These are phyloP conservation scores for Barbatosphaeria neglecta DNA, from an alignment of 495 filamentous ascomycete genomes.

Conservation along the genomic window DNA sequence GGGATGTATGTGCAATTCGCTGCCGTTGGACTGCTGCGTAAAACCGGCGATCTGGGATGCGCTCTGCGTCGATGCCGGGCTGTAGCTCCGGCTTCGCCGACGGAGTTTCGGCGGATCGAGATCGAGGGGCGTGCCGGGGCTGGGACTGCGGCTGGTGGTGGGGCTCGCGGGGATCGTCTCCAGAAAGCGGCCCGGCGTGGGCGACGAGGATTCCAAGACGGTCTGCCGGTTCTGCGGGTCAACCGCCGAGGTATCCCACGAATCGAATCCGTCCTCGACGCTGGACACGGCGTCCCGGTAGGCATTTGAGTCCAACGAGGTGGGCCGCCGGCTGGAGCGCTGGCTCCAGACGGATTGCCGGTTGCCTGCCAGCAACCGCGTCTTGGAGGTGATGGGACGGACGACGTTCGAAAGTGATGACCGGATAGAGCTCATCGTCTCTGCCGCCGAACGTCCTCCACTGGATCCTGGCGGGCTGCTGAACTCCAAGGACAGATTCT, in stretches of 20 bases:
- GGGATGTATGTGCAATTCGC: constrained; percentile 73
- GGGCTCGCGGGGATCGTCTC: constrained; percentile 52
- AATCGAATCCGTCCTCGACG: constrained; percentile 50
- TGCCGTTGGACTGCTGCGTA: constrained; percentile 25
- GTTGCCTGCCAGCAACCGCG: constrained; percentile 23
- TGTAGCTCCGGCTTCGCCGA: constrained; percentile 32
- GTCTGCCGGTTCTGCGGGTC: constrained; percentile 46
- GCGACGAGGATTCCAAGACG: constrained; percentile 33
- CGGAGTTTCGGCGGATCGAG: constrained; percentile 24
- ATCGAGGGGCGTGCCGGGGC: constrained; percentile 33
- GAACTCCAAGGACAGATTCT: constrained; percentile 14
- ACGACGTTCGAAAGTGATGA: constrained; percentile 40
- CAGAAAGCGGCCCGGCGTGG: constrained; percentile 32
- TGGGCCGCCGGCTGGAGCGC: constrained; percentile 14
- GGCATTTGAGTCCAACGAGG: constrained; percentile 23
- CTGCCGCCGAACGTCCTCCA: constrained; percentile 27
- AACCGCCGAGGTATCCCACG: constrained; percentile 55
- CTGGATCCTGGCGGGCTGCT: constrained; percentile 26
- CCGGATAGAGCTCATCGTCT: constrained; percentile 41
- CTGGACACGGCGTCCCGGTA: constrained; percentile 18
- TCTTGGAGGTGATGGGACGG: constrained; percentile 39
- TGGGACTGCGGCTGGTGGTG: constrained; percentile 35
- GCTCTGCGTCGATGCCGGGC: constrained; percentile 18
- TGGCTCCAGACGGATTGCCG: constrained; percentile 11
- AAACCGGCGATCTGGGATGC: constrained; percentile 18